These are phyloP conservation scores for Aulographum hederae DNA, from an alignment of 2,329 filamentous ascomycete species.

Conservation along the genomic window DNA sequence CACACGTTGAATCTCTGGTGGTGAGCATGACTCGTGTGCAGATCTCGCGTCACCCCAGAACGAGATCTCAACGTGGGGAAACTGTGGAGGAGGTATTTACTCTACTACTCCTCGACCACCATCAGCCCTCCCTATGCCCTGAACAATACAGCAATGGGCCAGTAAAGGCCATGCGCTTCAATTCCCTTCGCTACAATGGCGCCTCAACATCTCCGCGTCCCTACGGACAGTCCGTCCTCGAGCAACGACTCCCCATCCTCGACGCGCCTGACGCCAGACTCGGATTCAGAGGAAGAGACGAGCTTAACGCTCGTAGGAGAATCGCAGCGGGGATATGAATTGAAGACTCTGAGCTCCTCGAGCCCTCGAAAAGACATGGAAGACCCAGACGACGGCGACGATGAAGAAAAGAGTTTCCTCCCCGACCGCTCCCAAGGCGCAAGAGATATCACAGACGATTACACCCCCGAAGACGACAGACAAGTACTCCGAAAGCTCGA, in stretches of 20 bases:
- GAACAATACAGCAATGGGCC: too few species aligned
- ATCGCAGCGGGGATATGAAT: not conserved
- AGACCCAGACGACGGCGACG: not conserved
- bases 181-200: too few species aligned
- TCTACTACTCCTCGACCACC: too few species aligned
- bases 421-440: not conserved
- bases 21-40: too few species aligned
- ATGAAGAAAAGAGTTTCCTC: too few species aligned
- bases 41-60: too few species aligned
- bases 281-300: not conserved
- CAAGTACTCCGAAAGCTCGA: constrained; percentile 56
- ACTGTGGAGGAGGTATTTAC: too few species aligned
- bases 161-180: too few species aligned
- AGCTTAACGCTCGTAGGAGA: not conserved
- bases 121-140: too few species aligned
- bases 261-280: not conserved
- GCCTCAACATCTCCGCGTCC: not conserved
- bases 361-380: not conserved
- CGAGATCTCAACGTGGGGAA: too few species aligned
- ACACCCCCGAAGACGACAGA: constrained; percentile 28
- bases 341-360: not conserved
- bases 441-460: constrained; percentile 24
- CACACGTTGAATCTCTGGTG: too few species aligned
- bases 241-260: not conserved
- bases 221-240: not conserved